Evolutionary conservation across 2,329 filamentous ascomycete species (phyloP), one percentile per base, ranked within the genome.

Genomic region (Epichloe coenophiala): DNA sequence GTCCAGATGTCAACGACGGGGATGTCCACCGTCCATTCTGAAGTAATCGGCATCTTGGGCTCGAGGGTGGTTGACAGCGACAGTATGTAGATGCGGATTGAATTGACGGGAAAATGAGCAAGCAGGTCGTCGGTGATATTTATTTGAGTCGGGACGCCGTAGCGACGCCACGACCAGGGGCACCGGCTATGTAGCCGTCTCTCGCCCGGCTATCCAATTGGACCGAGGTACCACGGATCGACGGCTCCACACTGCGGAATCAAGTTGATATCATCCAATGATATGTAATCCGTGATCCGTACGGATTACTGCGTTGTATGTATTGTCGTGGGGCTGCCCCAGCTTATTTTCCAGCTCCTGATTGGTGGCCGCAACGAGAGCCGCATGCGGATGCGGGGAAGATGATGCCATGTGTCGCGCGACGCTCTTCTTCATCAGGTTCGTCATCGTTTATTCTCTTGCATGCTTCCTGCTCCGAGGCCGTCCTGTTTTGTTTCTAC

Each of bases 1-100:
- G 75, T 75, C 86, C 87, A 95, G 46, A 95, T 63, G 64, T 94
- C 88, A 50, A 83, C 68, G 57, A 84, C 70, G 0, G 90, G 89
- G 40, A 95, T 82, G 19, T 81, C 71, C 38, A 93, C 60, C 1
- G 80, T 73, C 61, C 82, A 88, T 1, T 70, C 68, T 3, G 88
- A 89, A 45, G 78, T 71, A 60, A 83, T 75, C 54, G 86, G 84
- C 88, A 94, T 94, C 36, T 27, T 52, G 31, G 13, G 15, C n/a
- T 17, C 4, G 19, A 27, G 27, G 27, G 42, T 13, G n/a, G n/a
- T 35, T 9, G 17, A 37, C 36, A 15, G 36, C 11, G 11, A 37
- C 12, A 15, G 17, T 11, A 19, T 45, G 17, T 21, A 17, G 38
- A 21, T 15, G 38, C 17, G 15, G 17, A 21, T 17, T 17, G 17